Evolutionary conservation across 371 early-diverging fungal species (phyloP), one percentile per base, ranked within the genome.

Genomic region (Mortierella sp.): DNA sequence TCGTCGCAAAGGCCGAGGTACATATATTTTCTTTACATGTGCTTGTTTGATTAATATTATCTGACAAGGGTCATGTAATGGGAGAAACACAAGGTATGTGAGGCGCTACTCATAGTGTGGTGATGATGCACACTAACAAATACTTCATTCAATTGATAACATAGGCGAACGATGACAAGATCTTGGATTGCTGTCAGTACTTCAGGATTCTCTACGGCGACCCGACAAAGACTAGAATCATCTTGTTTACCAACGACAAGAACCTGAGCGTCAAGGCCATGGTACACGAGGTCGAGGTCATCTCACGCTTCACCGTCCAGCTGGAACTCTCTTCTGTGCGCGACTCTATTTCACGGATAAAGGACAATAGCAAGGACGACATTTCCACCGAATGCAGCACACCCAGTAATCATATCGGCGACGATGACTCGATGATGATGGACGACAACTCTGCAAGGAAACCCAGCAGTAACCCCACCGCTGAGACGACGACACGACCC

Each of bases 141-240:
- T 4, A 31, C 28, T 26, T 14, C 31, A 3, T 9, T 42, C 24
- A 44, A 73, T 31, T 28, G 31, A 57, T 34, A 57, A 50, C 78
- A 82, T 87, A 88, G 89, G 75, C 70, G 71, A 88, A 88, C 60
- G 89, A 89, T 44, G 89, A 89, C 58, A 76, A 79, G 28, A 89
- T 89, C 52, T 68, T 89, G 52, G 88, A 89, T 87, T 81, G 93
- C 83, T 88, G 92, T 88, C 83, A 89, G 84, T 87, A 84, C 74
- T 87, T 87, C 73, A 31, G 75, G 31, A 44, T 75, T 58, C 45
- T 76, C 21, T 81, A 84, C 73, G 74, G 80, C 14, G 58, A 77
- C 55, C 34, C 44, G 10, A 57, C 68, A 47, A 65, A n/a, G 44
- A 74, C 72, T 16, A 68, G 68, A n/a, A 73, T 88, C 34, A 71